phyloP scores from a whole-genome alignment of 768 basidiomycete genomes.

The Kwoniella heveanensis region DNA sequence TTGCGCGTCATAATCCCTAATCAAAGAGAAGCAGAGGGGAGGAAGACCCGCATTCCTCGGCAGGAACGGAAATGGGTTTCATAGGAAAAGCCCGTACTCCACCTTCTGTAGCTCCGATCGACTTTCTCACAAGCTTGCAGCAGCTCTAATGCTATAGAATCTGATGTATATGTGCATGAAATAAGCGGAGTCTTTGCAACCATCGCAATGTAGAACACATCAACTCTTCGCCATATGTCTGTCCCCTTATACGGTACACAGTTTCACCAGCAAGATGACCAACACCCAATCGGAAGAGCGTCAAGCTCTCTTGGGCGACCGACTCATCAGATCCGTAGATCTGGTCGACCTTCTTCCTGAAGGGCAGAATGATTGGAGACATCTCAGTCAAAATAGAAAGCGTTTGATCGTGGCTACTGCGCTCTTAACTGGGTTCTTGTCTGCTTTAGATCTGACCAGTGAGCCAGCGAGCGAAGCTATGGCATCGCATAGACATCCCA shows the following conservation, averaged over 20 bases:
- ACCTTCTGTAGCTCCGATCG: background rate
- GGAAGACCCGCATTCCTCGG: background rate
- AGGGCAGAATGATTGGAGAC: constrained; percentile 10
- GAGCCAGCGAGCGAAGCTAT: too few species aligned
- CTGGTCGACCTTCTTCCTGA: background rate
- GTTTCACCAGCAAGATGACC: background rate
- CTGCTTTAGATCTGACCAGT: constrained; percentile 14
- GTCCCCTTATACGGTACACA: too few species aligned
- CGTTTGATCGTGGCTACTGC: constrained; percentile 12
- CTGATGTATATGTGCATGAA: too few species aligned
- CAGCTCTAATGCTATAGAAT: background rate
- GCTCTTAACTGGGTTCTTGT: constrained; percentile 14
- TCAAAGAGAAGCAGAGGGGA: too few species aligned
- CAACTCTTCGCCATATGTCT: too few species aligned
- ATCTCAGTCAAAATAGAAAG: constrained; percentile 8
- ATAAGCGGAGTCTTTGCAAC: too few species aligned
- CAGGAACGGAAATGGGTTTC: background rate
- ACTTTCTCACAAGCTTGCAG: background rate
- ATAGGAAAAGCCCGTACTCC: background rate
- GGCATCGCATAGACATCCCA: too few species aligned
- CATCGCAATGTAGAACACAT: too few species aligned
- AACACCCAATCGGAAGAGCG: constrained; percentile 1
- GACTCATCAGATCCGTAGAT: background rate
- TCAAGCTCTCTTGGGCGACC: background rate
- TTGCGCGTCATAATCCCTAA: background rate